Base-by-base conservation (phyloP, 2,329 filamentous ascomycete species). In the Fusarium paranaense region DNA sequence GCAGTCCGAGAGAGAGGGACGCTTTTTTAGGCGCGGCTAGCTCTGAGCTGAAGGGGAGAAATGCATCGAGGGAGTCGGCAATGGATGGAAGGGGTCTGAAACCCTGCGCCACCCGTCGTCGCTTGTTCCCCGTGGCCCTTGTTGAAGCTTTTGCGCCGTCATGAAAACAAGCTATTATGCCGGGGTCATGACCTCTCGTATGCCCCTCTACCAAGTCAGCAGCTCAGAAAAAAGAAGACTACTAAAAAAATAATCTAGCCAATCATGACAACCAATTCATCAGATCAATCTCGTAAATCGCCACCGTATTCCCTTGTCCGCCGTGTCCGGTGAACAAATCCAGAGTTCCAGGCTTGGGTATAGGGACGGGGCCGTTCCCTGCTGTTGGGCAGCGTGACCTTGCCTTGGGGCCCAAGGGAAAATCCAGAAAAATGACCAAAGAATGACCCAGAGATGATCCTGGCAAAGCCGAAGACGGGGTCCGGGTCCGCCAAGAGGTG, bases 261-360 rank as follows among this genome's bases (percentile, higher is more conserved):
- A 78, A 78, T 78, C 75, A 74, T n/a, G 14, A 52, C 8, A 14
- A 40, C 56, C 75, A 78, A 78, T 78, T 78, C 65, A 54, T 57
- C 50, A 33, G 42, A 58, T 52, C 22, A 37, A 59, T 59, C 38
- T 42, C 56, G 33, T 27, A 42, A 60, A 61, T 66, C 38, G 64
- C 64, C 64, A 66, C 64, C 56, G 18, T 20, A 32, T 62, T 38
- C 42, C 33, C 22, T 52, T 50, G 30, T n/a, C 52, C 52, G 35
- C 22, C n/a, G 30, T 25, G 64, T 56, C 42, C 33, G 42, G 38
- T 67, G 47, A 67, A 54, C 57, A 38, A 63, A 33, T 70, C 66
- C 64, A 54, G 40, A 25, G 40, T 54, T 32, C 42, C 37, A 68
- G 32, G 58, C 63, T 25, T 62, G 56, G 65, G 47, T 22, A 40